Evolutionary conservation across 2,329 filamentous ascomycete species (phyloP), one percentile per base, ranked within the genome.

Genomic region (Alternaria dauci): DNA sequence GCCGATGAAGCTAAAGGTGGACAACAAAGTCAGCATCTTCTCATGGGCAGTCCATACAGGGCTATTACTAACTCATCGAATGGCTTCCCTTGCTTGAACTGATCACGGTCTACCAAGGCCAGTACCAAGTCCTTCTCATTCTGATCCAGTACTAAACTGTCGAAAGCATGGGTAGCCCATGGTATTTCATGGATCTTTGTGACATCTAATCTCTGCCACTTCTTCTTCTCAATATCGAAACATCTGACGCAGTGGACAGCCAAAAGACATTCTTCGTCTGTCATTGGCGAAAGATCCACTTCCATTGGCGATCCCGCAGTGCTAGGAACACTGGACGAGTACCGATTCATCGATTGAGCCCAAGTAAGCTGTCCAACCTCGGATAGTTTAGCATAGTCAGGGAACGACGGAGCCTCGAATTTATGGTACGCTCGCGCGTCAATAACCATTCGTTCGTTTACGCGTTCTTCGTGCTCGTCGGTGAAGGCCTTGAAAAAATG

Each of bases 111-210:
- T 11, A 81, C 80, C 66, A 85, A 78, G 6, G 81, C 81, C 4
- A 83, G 76, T 47, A 85, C 80, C 25, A 85, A 69, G 23, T 81
- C 75, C 62, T 85, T 85, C 60, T 84, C 80, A 20, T 78, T 75
- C 16, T 74, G 63, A 0, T 81, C 81, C n/a, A 85, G 71, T n/a
- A 85, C 81, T 2, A 86, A 73, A 20, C 76, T 80, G n/a, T 82
- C 78, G 55, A 85, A 85, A 4, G 84, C 83, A 3, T 72, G 68
- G 0, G 75, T 68, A 59, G 79, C 79, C 76, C 82, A 86, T 4
- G 70, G 69, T 61, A 85, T 83, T 16, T 75, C 71, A 41, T 80
- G 77, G 26, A 85, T 71, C 58, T 68, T 66, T 16, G 63, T 59
- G 7, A 68, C 18, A 18, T 65, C 61, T 5, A 63, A 39, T 8